Percentiles rank a stretch among this genome's conserved stretches.
Conservation (phyloP, 2,329 filamentous ascomycete genomes). For the Colletotrichum agaves region DNA sequence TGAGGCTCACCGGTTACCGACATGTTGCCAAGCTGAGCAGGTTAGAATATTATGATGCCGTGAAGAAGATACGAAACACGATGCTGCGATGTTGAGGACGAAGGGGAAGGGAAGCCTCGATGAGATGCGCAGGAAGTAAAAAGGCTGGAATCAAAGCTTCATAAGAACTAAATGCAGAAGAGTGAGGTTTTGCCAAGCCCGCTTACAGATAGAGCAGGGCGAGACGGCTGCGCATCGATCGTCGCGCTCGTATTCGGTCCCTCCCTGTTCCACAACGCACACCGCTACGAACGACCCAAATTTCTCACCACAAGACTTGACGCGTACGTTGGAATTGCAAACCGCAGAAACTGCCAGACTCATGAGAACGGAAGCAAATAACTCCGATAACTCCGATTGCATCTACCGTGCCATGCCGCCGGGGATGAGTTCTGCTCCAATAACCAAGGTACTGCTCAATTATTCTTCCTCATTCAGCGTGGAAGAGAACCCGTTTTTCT, state of each 20-base stretch:
- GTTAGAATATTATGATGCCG: not conserved
- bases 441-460: too few relatives aligned
- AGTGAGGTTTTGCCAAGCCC: not conserved
- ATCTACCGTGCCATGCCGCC: not conserved
- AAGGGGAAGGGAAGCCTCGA: not conserved
- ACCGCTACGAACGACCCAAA: not conserved
- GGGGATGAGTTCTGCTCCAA: not conserved
- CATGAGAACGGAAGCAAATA: not conserved
- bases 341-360: not conserved
- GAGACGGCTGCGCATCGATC: conserved; percentile 16
- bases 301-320: not conserved
- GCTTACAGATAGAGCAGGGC: not conserved
- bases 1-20: conserved; percentile 19
- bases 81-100: not conserved
- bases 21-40: conserved; percentile 6
- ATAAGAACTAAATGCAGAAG: not conserved
- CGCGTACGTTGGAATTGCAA: not conserved
- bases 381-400: not conserved
- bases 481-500: too few relatives aligned
- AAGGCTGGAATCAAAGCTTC: not conserved
- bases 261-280: conserved; percentile 18
- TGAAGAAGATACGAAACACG: conserved; percentile 8
- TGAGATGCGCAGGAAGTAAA: not conserved
- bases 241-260: conserved; percentile 22
- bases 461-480: too few relatives aligned